Base-by-base conservation (phyloP, 495 filamentous ascomycete genomes). In the Venustampulla echinocandica region DNA sequence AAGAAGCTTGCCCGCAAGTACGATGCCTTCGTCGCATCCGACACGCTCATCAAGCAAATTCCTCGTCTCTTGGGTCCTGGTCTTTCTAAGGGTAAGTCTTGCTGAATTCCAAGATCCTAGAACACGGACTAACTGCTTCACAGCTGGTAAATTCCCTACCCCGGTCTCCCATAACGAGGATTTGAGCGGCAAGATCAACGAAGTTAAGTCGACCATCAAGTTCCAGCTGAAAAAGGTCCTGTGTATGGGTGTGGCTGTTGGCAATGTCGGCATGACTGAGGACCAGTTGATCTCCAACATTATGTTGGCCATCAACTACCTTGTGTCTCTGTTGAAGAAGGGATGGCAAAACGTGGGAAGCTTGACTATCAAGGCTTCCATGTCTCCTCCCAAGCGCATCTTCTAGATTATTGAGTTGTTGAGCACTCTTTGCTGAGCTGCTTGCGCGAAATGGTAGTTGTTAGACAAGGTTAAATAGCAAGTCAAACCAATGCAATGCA, bases 221-320 rank as follows among this genome's bases (percentile, higher is more conserved):
- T 98, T 98, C 80, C 92, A 98, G 77, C 79, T 98, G 56, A 98
- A 97, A 85, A 98, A 98, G 84, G 92, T 98, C 61, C 79, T 98
- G 53, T 98, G 92, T 77, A 85, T 98, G 73, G 92, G 93, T 81
- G 92, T 97, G 59, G 92, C 92, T 57, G 86, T 98, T 56, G 92
- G 92, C 61, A 93, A 98, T 69, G 93, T 98, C 52, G 87, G 82
- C 59, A 97, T 98, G 92, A 84, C 79, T 52, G 76, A 90, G 76
- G 92, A 98, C 63, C 85, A 95, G 71, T 76, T 98, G 54, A 84
- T 97, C 56, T 82, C 79, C 64, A 98, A 98, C 78, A 86, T 96
- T 71, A 87, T 87, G 82, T 54, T 98, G 76, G 77, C 92, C 67
- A 97, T 98, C 82, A 98, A 98, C 80, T 98, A 97, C 79, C 78